phyloP scores from a whole-genome alignment of 2,329 filamentous ascomycete species.

The Fusarium nanum region DNA sequence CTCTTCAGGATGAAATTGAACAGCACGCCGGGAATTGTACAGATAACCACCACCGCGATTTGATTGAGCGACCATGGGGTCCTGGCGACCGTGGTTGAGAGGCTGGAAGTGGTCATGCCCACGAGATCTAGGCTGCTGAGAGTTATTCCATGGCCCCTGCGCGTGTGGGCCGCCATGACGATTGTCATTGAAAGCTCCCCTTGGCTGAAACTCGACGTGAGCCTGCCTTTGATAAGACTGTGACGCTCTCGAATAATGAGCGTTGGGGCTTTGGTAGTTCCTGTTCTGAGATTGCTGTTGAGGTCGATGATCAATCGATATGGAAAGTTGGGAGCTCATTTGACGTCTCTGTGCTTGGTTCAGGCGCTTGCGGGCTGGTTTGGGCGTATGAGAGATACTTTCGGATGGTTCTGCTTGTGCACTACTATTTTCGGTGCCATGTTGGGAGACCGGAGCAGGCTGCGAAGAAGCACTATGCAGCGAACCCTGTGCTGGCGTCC shows the following conservation, averaged over 20 bases:
- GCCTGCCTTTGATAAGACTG: slow-evolving; percentile 41
- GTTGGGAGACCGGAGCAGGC: background rate
- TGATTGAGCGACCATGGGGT: slow-evolving; percentile 16
- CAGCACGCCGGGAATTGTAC: slow-evolving; percentile 40
- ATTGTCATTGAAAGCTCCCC: slow-evolving; percentile 21
- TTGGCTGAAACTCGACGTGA: slow-evolving; percentile 41
- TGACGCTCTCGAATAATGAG: slow-evolving; percentile 43
- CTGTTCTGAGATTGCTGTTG: slow-evolving; percentile 43
- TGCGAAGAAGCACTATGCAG: slow-evolving; percentile 13
- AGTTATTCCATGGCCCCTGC: slow-evolving; percentile 39
- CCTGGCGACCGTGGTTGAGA: slow-evolving; percentile 10
- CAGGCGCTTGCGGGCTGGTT: slow-evolving; percentile 60
- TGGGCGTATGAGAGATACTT: slow-evolving; percentile 40
- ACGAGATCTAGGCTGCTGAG: slow-evolving; percentile 30
- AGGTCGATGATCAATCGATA: slow-evolving; percentile 63
- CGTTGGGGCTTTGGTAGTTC: slow-evolving; percentile 47
- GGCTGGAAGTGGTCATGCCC: slow-evolving; percentile 46
- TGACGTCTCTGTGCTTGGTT: slow-evolving; percentile 74
- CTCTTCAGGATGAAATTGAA: slow-evolving; percentile 57
- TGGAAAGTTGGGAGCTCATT: slow-evolving; percentile 69
- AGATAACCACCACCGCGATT: slow-evolving; percentile 31
- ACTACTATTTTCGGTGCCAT: background rate
- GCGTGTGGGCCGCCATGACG: slow-evolving; percentile 30
- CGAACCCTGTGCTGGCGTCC: slow-evolving; percentile 42
- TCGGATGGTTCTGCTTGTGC: slow-evolving; percentile 7